Evolutionary conservation across 2,329 filamentous ascomycete genomes (phyloP).

Genomic region (Juglanconis sp.): DNA sequence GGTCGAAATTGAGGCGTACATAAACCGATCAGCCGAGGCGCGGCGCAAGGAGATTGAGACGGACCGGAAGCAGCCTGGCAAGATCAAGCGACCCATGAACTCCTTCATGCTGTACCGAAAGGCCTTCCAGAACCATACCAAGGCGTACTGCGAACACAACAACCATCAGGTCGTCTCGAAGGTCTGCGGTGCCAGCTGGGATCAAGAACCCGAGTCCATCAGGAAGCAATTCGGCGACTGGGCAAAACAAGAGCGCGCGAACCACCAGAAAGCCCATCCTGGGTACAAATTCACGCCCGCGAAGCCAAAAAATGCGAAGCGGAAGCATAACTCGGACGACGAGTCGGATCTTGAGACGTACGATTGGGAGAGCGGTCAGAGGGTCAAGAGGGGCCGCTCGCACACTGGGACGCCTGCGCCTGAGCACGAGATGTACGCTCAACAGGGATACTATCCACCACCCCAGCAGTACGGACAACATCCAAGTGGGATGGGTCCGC

Average conservation of each 20-base stretch:
- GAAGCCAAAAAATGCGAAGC: constrained; percentile 53
- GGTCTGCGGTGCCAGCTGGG: constrained; percentile 85
- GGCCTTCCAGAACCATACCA: constrained; percentile 82
- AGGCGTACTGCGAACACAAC: constrained; percentile 75
- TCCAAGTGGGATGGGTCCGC: constrained; percentile 20
- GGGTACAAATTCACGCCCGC: constrained; percentile 92
- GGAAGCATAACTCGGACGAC: constrained; percentile 30
- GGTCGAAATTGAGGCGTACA: constrained; percentile 76
- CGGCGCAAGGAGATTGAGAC: constrained; percentile 66
- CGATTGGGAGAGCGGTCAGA: constrained; percentile 39
- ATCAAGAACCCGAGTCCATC: constrained; percentile 69
- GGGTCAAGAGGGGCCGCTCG: constrained; percentile 28
- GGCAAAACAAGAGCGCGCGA: constrained; percentile 76
- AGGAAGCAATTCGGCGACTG: constrained; percentile 73
- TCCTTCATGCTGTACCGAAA: constrained; percentile 98
- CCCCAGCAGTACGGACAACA: constrained; percentile 13
- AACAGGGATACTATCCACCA: constrained; percentile 22
- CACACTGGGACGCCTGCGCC: constrained; percentile 28
- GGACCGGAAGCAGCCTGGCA: constrained; percentile 61
- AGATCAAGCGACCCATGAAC: constrained; percentile 91
- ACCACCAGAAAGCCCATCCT: constrained; percentile 82
- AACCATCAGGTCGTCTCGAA: constrained; percentile 93
- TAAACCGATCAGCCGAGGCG: constrained; percentile 65
- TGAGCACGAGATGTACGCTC: constrained; percentile 28
- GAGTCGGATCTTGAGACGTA: constrained; percentile 41